Evolutionary conservation across 208 protist species (phyloP), one percentile per base, ranked within the genome.

Genomic region (Novymonas esmeraldas): DNA sequence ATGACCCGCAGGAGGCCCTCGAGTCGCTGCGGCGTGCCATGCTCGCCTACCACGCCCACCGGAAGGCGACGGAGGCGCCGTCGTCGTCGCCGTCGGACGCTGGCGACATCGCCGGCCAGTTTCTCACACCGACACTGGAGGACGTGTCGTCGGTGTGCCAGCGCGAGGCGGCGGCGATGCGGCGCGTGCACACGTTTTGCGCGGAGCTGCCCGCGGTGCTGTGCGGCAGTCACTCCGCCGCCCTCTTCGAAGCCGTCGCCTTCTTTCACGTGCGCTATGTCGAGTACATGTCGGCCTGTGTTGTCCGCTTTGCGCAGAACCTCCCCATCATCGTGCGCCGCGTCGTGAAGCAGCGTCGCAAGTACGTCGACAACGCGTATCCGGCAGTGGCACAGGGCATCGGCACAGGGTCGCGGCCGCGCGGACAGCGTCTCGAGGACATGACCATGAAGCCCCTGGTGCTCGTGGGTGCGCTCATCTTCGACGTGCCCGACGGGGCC

Each of bases 361-460:
- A 69, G 65, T 68, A 84, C 72, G 60, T 90, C 7, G 52, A 73
- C 70, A 76, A 85, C 60, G 45, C 36, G 46, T 68, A 81, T 46
- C 52, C 57, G 44, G 49, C 59, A 14, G 60, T 60, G 29, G 85
- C 75, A n/a, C 80, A 79, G 34, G 89, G 89, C 5, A 70, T 95
- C 42, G 87, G 81, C 39, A 92, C 84, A 0, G 86, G 89, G 1
- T 52, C 48, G 13, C 75, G 78, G 24, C 82, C 86, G 29, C 68
- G 84, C 26, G 57, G 50, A 22, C 84, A 93, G 78, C 75, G 81
- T n/a, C 83, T 95, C 28, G 90, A 95, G 51, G 87, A 91, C 54
- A 93, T 95, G 84, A 52, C 75, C n/a, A 89, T 95, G 87, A 95
- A 95, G 64, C 90, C 90, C 20, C 75, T 95, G 48, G 90, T 95